Evolutionary conservation across 2,329 filamentous ascomycete species (phyloP), one percentile per base, ranked within the genome.

Genomic region (Penicillium sp.): DNA sequence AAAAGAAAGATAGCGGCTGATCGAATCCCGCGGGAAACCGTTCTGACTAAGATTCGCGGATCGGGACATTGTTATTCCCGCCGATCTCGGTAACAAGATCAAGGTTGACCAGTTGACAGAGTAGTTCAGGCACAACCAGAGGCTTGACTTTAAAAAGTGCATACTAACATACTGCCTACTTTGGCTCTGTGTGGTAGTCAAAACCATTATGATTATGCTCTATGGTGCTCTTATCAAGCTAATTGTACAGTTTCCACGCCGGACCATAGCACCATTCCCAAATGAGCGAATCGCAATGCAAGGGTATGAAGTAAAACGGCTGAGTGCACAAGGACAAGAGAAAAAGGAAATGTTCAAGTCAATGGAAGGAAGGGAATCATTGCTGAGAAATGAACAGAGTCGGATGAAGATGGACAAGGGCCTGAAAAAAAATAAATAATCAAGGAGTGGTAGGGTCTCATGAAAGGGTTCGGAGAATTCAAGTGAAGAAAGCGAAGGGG

Each of bases 1-100:
- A 12, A 52, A 43, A 53, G 60, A 62, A 61, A 63, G 61, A 63
- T 65, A 61, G 57, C 47, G 58, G 56, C 59, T 60, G 55, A 63
- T 62, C 58, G 57, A 64, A 69, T 73, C 66, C 70, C 70, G 70
- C 70, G 71, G 69, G 69, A 73, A 72, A 64, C 50, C 35, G 10
- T 41, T 20, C 41, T 63, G 57, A 62, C 60, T 61, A 58, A 65
- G 56, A 57, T 51, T 51, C 12, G 15, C 34, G 43, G 49, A 17
- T 25, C 52, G 62, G 60, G 42, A 35, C 20, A 31, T 57, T 39
- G 31, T 54, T 59, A 3, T 48, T 60, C 59, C 62, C 49, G n/a
- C 39, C 25, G 47, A 31, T 47, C 22, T 54, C 34, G 22, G 15
- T 51, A 15, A 7, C 49, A 20, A 39, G 34, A 37, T 41, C n/a